Evolutionary conservation across 78 protist species (phyloP).

Genomic region (Fonticula alba): DNA sequence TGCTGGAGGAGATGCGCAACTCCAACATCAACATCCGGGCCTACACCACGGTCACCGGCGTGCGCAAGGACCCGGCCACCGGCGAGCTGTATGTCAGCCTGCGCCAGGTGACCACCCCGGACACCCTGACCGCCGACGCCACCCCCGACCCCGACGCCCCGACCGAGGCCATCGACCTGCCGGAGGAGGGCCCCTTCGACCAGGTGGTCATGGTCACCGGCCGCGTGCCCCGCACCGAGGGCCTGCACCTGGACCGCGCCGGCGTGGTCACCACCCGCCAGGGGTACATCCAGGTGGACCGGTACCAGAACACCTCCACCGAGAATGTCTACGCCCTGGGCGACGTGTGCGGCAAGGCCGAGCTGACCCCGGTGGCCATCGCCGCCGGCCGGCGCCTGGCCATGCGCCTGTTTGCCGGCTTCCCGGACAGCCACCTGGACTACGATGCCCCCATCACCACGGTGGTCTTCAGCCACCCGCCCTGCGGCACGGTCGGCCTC

Average conservation of each 20-base stretch:
- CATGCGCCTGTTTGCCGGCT: slow-evolving; percentile 46
- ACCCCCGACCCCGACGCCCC: neutral
- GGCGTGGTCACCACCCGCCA: slow-evolving; percentile 10
- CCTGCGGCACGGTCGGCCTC: slow-evolving; percentile 71
- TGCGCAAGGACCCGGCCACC: neutral
- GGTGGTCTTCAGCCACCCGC: slow-evolving; percentile 73
- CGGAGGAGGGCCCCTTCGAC: neutral
- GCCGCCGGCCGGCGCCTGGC: slow-evolving; percentile 66
- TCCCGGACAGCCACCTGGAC: slow-evolving; percentile 21
- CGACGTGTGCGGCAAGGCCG: slow-evolving; percentile 37
- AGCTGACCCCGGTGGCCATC: slow-evolving; percentile 55
- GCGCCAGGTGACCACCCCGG: too few relatives aligned
- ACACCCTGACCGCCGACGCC: neutral
- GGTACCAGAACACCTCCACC: slow-evolving; percentile 32
- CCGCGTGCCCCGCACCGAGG: slow-evolving; percentile 29
- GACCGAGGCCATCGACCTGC: neutral
- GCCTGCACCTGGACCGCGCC: slow-evolving; percentile 35
- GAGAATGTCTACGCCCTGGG: slow-evolving; percentile 51
- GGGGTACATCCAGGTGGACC: slow-evolving; percentile 18
- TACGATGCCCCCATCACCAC: slow-evolving; percentile 50
- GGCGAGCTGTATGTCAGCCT: too few relatives aligned
- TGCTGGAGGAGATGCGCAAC: slow-evolving; percentile 27
- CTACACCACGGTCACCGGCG: neutral
- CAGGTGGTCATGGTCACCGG: slow-evolving; percentile 50
- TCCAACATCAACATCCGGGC: slow-evolving; percentile 16